A percentile compares a stretch with the other conserved stretches of the same genome.
These are phyloP conservation scores for Pseudonitzschia multiseries DNA, from an alignment of 108 stramenopile species.

Conservation along the genomic window DNA sequence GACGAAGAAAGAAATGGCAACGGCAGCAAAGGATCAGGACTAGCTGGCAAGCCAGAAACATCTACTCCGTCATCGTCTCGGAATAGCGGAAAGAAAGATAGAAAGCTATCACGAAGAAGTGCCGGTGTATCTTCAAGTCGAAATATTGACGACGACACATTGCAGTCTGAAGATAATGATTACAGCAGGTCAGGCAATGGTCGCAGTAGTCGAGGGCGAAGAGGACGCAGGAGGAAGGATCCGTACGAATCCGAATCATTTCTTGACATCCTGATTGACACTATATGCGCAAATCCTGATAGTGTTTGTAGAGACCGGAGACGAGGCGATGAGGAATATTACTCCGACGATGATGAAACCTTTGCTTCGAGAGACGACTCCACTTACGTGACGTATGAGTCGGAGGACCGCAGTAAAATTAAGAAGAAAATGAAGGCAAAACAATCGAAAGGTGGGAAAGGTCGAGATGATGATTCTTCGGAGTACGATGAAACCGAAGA, in stretches of 20 bases:
- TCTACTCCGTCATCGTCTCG: conserved; percentile 3
- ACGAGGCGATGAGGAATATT: conserved; percentile 58
- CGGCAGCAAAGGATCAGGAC: conserved; percentile 22
- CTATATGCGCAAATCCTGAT: conserved; percentile 74
- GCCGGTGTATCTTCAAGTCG: conserved; percentile 8
- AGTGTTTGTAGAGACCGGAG: conserved; percentile 60
- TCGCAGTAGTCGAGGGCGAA: conserved; percentile 29
- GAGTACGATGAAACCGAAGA: conserved; percentile 33
- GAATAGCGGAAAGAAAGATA: conserved; percentile 20
- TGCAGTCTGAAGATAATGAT: conserved; percentile 54
- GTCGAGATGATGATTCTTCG: conserved; percentile 26
- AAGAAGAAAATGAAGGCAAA: conserved; percentile 37
- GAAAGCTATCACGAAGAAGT: conserved; percentile 22
- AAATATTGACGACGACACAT: conserved; percentile 48
- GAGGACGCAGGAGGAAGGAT: conserved; percentile 46
- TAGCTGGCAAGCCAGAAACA: conserved; percentile 20
- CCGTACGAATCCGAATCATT: conserved; percentile 79
- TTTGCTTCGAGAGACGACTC: conserved; percentile 55
- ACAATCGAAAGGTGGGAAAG: background rate
- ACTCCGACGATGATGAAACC: conserved; percentile 58
- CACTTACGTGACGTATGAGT: conserved; percentile 78
- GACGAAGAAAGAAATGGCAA: conserved; percentile 33
- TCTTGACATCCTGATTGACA: conserved; percentile 83
- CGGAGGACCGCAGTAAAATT: conserved; percentile 27
- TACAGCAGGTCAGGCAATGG: background rate